Evolutionary conservation across 192 early-diverging fungal species (phyloP), one percentile per base, ranked within the genome.

Genomic region (Haplosporangium gracile): DNA sequence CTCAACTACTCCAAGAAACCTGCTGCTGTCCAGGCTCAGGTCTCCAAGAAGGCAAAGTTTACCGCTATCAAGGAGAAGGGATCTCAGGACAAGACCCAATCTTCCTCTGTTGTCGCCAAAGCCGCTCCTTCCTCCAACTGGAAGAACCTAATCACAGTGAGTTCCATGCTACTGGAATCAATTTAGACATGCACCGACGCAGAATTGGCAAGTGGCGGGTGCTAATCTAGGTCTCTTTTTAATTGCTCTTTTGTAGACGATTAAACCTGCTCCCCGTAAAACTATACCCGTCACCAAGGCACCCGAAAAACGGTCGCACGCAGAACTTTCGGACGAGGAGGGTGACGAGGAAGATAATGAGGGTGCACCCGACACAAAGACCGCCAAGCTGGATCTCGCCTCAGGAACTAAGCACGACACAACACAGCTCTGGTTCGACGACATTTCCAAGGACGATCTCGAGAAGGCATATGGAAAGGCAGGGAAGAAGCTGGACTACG

Each of bases 351-450:
- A 90, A 29, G 90, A 88, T 47, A 89, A 74, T 5, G 60, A 70
- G 29, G 24, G 85, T 22, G 9, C 24, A 43, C 78, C 89, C 1
- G 26, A n/a, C 32, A 9, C 74, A 22, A 80, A 80, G 38, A 42
- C 53, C 3, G 2, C 45, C 39, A 88, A 55, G 32, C 47, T 45
- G 4, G 74, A 78, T 45, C 26, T 79, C 29, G 43, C 22, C 18
- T 36, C 47, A 1, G 82, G 73, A 74, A 49, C 77, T 4, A 90
- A 82, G 55, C 83, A 79, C 68, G 88, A 89, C 20, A 84, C 81
- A 15, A 82, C 89, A 11, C 76, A 90, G 29, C 78, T 92, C 18
- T 92, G 91, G 91, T 92, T 92, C 75, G 91, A 91, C 18, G 91
- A 92, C 42, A 82, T 92, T 34, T 85, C 89, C 32, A 82, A 90